Evolutionary conservation across 1,284 basidiomycete species (phyloP).

Genomic region (Agroathelia rolfsii): DNA sequence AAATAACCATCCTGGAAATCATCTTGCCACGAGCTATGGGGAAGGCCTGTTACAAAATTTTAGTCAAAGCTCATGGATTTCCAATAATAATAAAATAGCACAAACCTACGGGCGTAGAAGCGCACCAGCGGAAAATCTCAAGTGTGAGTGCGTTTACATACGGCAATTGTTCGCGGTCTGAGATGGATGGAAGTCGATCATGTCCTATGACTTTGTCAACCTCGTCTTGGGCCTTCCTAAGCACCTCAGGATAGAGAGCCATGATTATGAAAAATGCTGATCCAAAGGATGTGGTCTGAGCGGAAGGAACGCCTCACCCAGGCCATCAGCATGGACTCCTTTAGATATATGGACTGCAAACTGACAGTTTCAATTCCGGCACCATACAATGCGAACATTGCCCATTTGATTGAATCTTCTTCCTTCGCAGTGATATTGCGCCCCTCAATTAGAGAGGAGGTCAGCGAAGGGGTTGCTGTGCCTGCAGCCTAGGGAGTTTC

Average conservation of each 20-base stretch:
- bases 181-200: slow-evolving; percentile 30
- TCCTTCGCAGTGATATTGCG: slow-evolving; percentile 18
- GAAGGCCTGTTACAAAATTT: slow-evolving; percentile 9
- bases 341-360: slow-evolving; percentile 1
- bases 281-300: slow-evolving; percentile 13
- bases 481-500: slow-evolving; percentile 8
- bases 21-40: slow-evolving; percentile 16
- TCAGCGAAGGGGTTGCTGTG: slow-evolving; percentile 5
- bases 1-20: slow-evolving; percentile 20
- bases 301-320: too few relatives aligned
- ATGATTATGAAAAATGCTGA: slow-evolving; percentile 28
- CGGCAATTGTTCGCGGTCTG: slow-evolving; percentile 26
- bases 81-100: too few relatives aligned
- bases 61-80: background rate
- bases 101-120: slow-evolving; percentile 18
- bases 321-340: background rate
- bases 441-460: slow-evolving; percentile 13
- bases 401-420: slow-evolving; percentile 10
- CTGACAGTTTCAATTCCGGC: slow-evolving; percentile 16
- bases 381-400: slow-evolving; percentile 5
- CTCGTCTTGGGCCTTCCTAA: slow-evolving; percentile 29
- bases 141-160: slow-evolving; percentile 32
- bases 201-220: slow-evolving; percentile 27
- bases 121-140: slow-evolving; percentile 31
- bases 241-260: slow-evolving; percentile 27